Evolutionary conservation across 2,329 filamentous ascomycete species (phyloP).

Genomic region (Beauveria brongniartii): DNA sequence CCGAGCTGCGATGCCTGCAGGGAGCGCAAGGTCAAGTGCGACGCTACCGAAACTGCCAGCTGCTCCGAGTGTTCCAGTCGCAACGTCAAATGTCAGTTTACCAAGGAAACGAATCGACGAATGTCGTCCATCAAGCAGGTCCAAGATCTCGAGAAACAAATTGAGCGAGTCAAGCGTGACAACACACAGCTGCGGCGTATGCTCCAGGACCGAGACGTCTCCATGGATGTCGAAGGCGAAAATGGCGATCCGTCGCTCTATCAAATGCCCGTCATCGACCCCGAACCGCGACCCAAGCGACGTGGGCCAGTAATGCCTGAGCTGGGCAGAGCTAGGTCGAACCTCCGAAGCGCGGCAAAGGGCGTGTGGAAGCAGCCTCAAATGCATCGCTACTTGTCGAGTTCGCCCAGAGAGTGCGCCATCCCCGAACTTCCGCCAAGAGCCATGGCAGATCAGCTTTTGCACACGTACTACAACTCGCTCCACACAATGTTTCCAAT

Average conservation of each 20-base stretch:
- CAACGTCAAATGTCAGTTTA: constrained; percentile 97
- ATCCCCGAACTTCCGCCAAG: constrained; percentile 63
- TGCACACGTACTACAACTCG: constrained; percentile 67
- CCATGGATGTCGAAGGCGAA: constrained; percentile 42
- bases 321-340: constrained; percentile 61
- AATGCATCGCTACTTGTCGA: constrained; percentile 49
- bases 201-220: constrained; percentile 42
- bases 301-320: constrained; percentile 57
- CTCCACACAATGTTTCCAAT: constrained; percentile 78
- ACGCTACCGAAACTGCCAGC: constrained; percentile 91
- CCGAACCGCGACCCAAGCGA: constrained; percentile 56
- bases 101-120: constrained; percentile 93
- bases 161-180: constrained; percentile 71
- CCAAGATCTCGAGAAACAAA: constrained; percentile 90
- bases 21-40: constrained; percentile 79
- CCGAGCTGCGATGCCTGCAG: constrained; percentile 96
- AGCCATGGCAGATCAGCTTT: constrained; percentile 59
- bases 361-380: constrained; percentile 75
- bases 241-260: constrained; percentile 40
- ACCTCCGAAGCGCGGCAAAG: constrained; percentile 64
- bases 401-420: constrained; percentile 41
- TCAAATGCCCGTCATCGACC: constrained; percentile 57
- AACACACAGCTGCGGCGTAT: constrained; percentile 65
- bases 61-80: constrained; percentile 96
- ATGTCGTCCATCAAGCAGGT: constrained; percentile 99